phyloP scores from a whole-genome alignment of 2,329 filamentous ascomycete genomes.

The Apiospora phragmitis region DNA sequence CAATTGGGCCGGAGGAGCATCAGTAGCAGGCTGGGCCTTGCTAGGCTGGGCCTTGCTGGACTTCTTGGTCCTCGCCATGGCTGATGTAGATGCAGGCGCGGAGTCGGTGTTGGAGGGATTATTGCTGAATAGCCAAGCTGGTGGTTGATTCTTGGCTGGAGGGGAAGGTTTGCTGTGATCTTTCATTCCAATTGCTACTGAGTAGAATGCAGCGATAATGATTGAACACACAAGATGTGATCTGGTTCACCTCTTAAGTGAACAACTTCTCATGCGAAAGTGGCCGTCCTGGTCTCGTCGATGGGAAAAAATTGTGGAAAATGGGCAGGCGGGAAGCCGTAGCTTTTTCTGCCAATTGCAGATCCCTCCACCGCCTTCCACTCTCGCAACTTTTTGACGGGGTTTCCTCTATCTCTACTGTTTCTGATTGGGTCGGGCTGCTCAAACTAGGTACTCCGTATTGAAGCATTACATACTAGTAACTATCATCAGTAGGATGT shows the following conservation, averaged over 20 bases:
- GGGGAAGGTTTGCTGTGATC: background rate
- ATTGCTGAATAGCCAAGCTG: slow-evolving; percentile 35
- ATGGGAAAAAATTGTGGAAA: slow-evolving; percentile 10
- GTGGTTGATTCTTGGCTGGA: slow-evolving; percentile 19
- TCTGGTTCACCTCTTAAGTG: background rate
- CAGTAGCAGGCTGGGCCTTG: slow-evolving; percentile 23
- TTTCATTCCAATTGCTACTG: background rate
- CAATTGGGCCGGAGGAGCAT: slow-evolving; percentile 57
- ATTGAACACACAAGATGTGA: background rate
- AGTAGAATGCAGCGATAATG: background rate
- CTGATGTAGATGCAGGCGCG: slow-evolving; percentile 3
- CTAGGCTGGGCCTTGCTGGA: slow-evolving; percentile 22
- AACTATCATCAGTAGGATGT: background rate
- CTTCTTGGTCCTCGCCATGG: slow-evolving; percentile 24
- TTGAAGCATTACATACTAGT: background rate
- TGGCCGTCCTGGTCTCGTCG: background rate
- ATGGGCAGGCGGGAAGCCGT: background rate
- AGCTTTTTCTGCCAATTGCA: slow-evolving; percentile 6
- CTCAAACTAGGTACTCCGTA: too few relatives aligned
- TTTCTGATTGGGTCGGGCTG: background rate
- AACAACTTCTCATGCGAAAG: background rate
- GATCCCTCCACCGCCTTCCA: background rate
- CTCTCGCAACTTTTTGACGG: background rate
- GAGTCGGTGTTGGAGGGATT: slow-evolving; percentile 22
- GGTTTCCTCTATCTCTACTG: background rate